Percentiles rank a stretch among this genome's conserved stretches.
These are phyloP conservation scores for Mrakiaceae sp. DNA, from an alignment of 1,284 basidiomycete species.

Conservation along the genomic window DNA sequence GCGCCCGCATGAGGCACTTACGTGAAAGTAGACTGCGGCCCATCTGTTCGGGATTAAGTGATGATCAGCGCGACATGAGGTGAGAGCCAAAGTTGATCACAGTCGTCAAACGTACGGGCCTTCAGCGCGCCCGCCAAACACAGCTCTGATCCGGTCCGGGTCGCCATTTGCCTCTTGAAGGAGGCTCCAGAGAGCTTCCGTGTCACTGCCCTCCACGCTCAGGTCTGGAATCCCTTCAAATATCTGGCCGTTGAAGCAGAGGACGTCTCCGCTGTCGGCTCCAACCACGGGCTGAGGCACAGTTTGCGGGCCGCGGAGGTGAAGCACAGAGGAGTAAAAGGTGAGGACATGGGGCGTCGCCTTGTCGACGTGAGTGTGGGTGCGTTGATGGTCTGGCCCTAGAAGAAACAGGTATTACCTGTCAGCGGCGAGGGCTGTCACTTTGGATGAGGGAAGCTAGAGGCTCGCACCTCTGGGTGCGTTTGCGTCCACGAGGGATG, in stretches of 20 bases:
- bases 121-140: slow-evolving; percentile 53
- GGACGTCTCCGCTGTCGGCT: slow-evolving; percentile 42
- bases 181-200: slow-evolving; percentile 69
- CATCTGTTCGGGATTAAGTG: slow-evolving; percentile 44
- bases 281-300: slow-evolving; percentile 61
- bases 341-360: slow-evolving; percentile 20
- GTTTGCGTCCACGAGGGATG: not conserved
- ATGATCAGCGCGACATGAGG: not conserved
- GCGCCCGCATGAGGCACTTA: slow-evolving; percentile 29
- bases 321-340: slow-evolving; percentile 67
- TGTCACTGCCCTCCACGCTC: slow-evolving; percentile 44
- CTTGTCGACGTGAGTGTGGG: not conserved
- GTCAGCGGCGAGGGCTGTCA: not conserved
- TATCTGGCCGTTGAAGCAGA: slow-evolving; percentile 89
- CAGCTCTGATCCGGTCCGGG: slow-evolving; percentile 39
- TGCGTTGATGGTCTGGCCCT: slow-evolving; percentile 15
- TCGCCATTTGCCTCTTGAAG: slow-evolving; percentile 34
- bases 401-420: not conserved
- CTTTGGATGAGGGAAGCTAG: not conserved
- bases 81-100: not conserved
- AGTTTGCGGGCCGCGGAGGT: slow-evolving; percentile 52
- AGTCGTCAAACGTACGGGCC: slow-evolving; percentile 60
- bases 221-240: slow-evolving; percentile 51
- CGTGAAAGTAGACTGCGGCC: slow-evolving; percentile 69
- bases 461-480: slow-evolving; percentile 1